Conservation (phyloP, 257 asterid species). For the Primulina eburnea region DNA sequence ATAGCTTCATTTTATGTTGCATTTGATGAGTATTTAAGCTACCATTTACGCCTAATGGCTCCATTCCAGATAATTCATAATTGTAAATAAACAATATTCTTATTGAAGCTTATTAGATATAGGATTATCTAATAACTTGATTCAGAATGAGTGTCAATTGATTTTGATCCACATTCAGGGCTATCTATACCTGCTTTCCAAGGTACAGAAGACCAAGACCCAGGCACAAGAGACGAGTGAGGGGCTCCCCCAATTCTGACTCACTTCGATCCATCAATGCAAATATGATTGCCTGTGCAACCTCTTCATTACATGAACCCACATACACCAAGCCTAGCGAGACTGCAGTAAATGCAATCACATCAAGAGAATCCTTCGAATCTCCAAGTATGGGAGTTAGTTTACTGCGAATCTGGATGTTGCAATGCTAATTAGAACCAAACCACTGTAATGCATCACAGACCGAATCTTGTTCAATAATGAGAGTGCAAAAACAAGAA, state of each 20-base stretch:
- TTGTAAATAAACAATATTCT: neutral
- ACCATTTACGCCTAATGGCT: neutral
- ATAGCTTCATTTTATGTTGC: neutral
- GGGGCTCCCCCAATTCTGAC: slow-evolving; percentile 79
- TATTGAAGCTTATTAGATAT: neutral
- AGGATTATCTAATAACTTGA: slow-evolving; percentile 1
- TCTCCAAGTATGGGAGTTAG: slow-evolving; percentile 74
- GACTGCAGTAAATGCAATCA: slow-evolving; percentile 84
- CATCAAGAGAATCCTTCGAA: slow-evolving; percentile 73
- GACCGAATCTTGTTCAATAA: neutral
- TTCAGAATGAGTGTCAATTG: neutral
- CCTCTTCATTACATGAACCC: slow-evolving; percentile 90
- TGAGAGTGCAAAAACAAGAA: neutral
- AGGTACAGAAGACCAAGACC: slow-evolving; percentile 95
- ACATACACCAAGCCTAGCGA: slow-evolving; percentile 82
- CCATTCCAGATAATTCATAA: neutral
- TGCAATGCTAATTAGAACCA: slow-evolving; percentile 20
- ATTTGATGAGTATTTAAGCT: neutral
- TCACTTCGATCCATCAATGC: slow-evolving; percentile 91
- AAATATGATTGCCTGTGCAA: slow-evolving; percentile 82
- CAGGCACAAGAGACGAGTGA: slow-evolving; percentile 77
- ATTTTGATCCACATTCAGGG: neutral
- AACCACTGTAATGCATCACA: slow-evolving; percentile 12
- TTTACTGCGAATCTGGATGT: slow-evolving; percentile 56
- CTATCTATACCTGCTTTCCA: slow-evolving; percentile 81